Conservation (phyloP, 2,329 filamentous ascomycete genomes). For the Raffaelea ambrosiae region DNA sequence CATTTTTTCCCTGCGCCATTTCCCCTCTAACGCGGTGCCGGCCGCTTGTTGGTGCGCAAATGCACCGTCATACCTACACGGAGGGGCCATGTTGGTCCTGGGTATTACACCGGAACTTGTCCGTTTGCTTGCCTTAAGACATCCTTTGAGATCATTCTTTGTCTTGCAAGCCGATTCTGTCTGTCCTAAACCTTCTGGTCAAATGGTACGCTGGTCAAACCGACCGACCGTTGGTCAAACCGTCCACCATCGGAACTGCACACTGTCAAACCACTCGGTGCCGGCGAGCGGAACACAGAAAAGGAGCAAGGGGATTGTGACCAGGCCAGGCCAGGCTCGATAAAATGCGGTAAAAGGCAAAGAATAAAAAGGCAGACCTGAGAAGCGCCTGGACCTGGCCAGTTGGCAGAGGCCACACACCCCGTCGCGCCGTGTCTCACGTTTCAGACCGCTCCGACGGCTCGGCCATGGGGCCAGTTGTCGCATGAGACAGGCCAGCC, state of each 20-base stretch:
- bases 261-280: constrained; percentile 3
- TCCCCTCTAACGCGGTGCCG: no score
- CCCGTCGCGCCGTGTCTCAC: constrained; percentile 9
- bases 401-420: not conserved
- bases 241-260: constrained; percentile 3
- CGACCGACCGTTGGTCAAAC: constrained; percentile 4
- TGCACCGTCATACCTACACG: no score
- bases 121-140: no score
- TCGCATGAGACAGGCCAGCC: constrained; percentile 2
- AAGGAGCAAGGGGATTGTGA: not conserved
- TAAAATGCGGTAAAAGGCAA: not conserved
- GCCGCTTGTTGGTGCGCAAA: no score
- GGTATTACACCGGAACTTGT: no score
- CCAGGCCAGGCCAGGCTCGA: not conserved
- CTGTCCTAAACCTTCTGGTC: not conserved
- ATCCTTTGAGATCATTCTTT: no score
- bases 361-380: not conserved
- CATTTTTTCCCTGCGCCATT: no score
- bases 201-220: not conserved
- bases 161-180: no score
- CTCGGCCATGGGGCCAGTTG: constrained; percentile 7
- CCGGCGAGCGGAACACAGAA: constrained; percentile 1
- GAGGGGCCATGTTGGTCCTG: no score
- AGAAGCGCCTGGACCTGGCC: no score
- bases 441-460: constrained; percentile 13